A percentile compares a stretch with the other conserved stretches of the same genome.
Conservation (phyloP, 805 yeast species). For the Helenozyma baotianmanensis region DNA sequence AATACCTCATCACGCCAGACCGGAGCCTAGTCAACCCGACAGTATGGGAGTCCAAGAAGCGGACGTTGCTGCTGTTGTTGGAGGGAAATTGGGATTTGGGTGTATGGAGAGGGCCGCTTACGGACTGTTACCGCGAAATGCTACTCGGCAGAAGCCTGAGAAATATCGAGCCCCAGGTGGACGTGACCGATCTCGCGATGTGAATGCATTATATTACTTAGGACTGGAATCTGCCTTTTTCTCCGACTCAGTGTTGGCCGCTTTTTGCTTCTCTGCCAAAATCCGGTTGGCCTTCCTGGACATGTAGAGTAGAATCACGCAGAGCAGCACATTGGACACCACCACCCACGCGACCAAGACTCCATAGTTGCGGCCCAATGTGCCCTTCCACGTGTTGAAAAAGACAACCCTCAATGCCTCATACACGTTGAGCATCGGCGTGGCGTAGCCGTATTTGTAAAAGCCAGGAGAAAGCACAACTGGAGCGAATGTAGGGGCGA, state of each 20-base stretch:
- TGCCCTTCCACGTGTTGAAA: slow-evolving; percentile 31
- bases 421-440: slow-evolving; percentile 32
- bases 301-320: slow-evolving; percentile 1
- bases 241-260: no score
- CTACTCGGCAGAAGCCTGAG: slow-evolving; percentile 3
- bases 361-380: slow-evolving; percentile 28
- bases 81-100: slow-evolving; percentile 6
- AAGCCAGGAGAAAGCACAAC: slow-evolving; percentile 27
- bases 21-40: neutral
- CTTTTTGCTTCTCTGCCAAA: neutral
- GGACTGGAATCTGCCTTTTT: neutral
- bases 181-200: neutral
- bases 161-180: slow-evolving; percentile 7
- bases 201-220: no score
- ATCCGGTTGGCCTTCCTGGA: slow-evolving; percentile 1
- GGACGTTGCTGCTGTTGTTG: slow-evolving; percentile 3
- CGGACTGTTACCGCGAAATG: slow-evolving; percentile 3
- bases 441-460: slow-evolving; percentile 32
- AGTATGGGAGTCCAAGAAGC: slow-evolving; percentile 2
- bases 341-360: slow-evolving; percentile 27
- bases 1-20: slow-evolving; percentile 1
- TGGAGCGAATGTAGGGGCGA: slow-evolving; percentile 32
- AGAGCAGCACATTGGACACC: slow-evolving; percentile 8
- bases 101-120: slow-evolving; percentile 3
- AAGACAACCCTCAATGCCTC: slow-evolving; percentile 30